Evolutionary conservation across 768 basidiomycete species (phyloP).

Genomic region (Omphalotus guepiniiformis): DNA sequence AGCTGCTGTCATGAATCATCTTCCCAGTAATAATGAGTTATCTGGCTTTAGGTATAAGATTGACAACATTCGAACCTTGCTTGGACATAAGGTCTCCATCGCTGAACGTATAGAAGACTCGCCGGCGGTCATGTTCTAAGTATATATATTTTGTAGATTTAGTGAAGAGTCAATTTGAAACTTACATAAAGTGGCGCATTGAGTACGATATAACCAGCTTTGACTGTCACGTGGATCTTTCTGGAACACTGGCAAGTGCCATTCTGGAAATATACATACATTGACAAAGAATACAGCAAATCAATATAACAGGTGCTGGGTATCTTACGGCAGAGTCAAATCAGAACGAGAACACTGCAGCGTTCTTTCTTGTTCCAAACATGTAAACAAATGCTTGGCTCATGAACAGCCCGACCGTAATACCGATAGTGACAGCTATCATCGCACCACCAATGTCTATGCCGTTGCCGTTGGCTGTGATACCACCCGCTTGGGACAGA

Average conservation of each 20-base stretch:
- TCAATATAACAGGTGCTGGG: background rate
- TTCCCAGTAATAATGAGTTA: background rate
- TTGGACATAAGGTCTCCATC: slow-evolving; percentile 95
- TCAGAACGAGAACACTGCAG: slow-evolving; percentile 81
- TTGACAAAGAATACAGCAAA: slow-evolving; percentile 7
- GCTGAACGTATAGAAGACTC: slow-evolving; percentile 86
- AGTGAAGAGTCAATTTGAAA: background rate
- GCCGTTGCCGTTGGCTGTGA: slow-evolving; percentile 74
- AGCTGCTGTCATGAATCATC: slow-evolving; percentile 24
- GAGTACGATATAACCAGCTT: background rate
- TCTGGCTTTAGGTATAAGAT: slow-evolving; percentile 74
- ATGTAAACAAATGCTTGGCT: slow-evolving; percentile 85
- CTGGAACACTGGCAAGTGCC: background rate
- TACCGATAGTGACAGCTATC: slow-evolving; percentile 88
- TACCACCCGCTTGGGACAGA: slow-evolving; percentile 81
- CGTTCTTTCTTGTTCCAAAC: slow-evolving; percentile 79
- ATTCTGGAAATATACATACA: background rate
- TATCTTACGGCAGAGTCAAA: too few relatives aligned
- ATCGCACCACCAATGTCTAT: slow-evolving; percentile 85
- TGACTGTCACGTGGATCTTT: background rate
- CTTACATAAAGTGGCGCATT: background rate
- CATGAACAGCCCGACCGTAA: slow-evolving; percentile 87
- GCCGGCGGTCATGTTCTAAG: slow-evolving; percentile 85
- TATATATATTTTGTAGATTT: slow-evolving; percentile 5
- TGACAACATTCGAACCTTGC: slow-evolving; percentile 92